phyloP scores from a whole-genome alignment of 129 eudicot genomes.

The Oenanthe sinensis region DNA sequence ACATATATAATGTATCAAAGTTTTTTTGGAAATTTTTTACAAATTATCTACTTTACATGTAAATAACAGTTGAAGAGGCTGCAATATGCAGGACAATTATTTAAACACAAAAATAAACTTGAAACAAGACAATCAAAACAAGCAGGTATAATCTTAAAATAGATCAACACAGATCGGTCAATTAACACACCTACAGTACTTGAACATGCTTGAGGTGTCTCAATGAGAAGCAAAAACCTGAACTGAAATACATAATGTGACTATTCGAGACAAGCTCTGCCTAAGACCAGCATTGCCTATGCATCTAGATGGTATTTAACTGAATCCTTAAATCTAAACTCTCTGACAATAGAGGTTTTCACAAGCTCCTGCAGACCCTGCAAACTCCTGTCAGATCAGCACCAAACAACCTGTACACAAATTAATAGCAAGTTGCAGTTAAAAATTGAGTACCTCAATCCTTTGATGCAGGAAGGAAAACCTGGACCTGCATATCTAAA shows the following conservation, averaged over 20 bases:
- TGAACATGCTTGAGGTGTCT: neutral
- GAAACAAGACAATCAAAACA: too few relatives aligned
- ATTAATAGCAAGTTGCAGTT: constrained; percentile 31
- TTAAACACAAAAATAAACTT: too few relatives aligned
- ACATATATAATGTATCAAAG: too few relatives aligned
- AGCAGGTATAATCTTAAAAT: too few relatives aligned
- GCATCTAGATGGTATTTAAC: neutral
- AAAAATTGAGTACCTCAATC: constrained; percentile 22
- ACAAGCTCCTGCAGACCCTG: constrained; percentile 15
- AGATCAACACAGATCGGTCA: neutral
- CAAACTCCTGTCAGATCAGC: constrained; percentile 25
- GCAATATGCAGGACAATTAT: too few relatives aligned
- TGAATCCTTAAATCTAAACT: neutral
- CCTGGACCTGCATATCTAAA: constrained; percentile 72
- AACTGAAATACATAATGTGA: neutral
- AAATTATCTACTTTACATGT: too few relatives aligned
- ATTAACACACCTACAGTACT: too few relatives aligned
- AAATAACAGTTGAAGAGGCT: too few relatives aligned
- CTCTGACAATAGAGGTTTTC: neutral
- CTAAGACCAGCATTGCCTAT: neutral
- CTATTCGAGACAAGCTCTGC: neutral
- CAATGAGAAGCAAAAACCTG: neutral
- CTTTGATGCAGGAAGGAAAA: constrained; percentile 50
- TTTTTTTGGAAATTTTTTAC: too few relatives aligned
- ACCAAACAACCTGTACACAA: constrained; percentile 51